These are phyloP conservation scores for Kwoniella shandongensis DNA, from an alignment of 768 basidiomycete genomes.

Conservation along the genomic window DNA sequence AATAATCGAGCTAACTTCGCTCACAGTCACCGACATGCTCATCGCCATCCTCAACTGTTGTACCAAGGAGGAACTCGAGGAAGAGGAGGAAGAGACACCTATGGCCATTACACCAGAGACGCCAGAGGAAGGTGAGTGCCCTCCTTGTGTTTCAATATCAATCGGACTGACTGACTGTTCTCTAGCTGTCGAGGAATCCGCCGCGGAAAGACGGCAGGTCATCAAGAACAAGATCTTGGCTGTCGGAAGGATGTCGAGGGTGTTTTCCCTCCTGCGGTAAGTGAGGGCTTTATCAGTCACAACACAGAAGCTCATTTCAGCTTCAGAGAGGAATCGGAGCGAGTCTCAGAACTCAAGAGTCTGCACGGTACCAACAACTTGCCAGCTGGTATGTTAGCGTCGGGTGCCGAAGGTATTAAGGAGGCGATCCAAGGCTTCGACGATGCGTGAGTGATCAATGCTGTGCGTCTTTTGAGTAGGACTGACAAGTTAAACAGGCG, in stretches of 20 bases:
- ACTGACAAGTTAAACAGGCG: conserved; percentile 59
- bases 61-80: conserved; percentile 93
- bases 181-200: conserved; percentile 28
- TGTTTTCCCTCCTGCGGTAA: conserved; percentile 91
- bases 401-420: conserved; percentile 90
- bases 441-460: conserved; percentile 73
- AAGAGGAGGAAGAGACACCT: conserved; percentile 64
- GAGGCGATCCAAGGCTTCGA: conserved; percentile 91
- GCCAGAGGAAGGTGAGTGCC: conserved; percentile 32
- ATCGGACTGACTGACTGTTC: conserved; percentile 26
- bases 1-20: conserved; percentile 10
- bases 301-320: background rate
- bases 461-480: background rate
- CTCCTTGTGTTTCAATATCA: background rate
- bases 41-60: conserved; percentile 94
- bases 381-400: conserved; percentile 78
- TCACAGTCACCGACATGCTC: conserved; percentile 92
- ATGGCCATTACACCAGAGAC: conserved; percentile 44
- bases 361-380: conserved; percentile 69
- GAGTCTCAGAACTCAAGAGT: conserved; percentile 92
- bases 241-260: conserved; percentile 91
- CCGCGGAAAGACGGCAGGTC: conserved; percentile 72
- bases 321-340: conserved; percentile 90
- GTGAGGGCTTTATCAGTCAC: conserved; percentile 39
- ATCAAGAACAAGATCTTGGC: conserved; percentile 99